A percentile compares a stretch with the other conserved stretches of the same genome.
These are phyloP conservation scores for Albophoma yamanashiensis DNA, from an alignment of 2,329 filamentous ascomycete species.

Conservation along the genomic window DNA sequence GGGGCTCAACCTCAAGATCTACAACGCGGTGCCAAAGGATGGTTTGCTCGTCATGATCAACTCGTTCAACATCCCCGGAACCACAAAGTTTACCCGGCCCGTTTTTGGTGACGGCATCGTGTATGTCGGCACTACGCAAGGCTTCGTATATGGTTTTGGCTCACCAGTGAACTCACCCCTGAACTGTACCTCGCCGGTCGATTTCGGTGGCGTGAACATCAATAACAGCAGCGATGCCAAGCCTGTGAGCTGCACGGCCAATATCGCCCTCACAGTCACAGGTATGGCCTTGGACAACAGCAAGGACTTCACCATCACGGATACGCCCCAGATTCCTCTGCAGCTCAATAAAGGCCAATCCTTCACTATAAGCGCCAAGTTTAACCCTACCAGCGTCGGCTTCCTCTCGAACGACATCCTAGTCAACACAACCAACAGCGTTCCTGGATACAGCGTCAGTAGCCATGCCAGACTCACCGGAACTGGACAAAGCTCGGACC, in stretches of 20 bases:
- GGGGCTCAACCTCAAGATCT: constrained; percentile 39
- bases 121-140: constrained; percentile 41
- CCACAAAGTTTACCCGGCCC: constrained; percentile 45
- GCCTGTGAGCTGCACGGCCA: constrained; percentile 36
- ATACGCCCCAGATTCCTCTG: constrained; percentile 19
- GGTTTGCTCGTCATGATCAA: constrained; percentile 36
- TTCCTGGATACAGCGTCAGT: constrained; percentile 32
- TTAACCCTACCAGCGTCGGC: constrained; percentile 35
- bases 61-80: constrained; percentile 37
- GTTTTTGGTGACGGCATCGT: constrained; percentile 46
- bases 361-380: constrained; percentile 32
- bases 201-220: constrained; percentile 35
- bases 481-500: constrained; percentile 31
- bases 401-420: constrained; percentile 34
- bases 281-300: constrained; percentile 21
- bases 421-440: constrained; percentile 35
- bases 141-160: constrained; percentile 44
- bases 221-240: constrained; percentile 16
- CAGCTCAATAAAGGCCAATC: constrained; percentile 21
- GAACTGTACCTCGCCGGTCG: constrained; percentile 38
- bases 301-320: constrained; percentile 24
- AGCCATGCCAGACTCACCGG: constrained; percentile 37
- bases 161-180: constrained; percentile 42
- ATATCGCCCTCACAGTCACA: constrained; percentile 30
- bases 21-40: constrained; percentile 37